phyloP scores from a whole-genome alignment of 1,284 basidiomycete genomes.

The Ganoderma multipileum region DNA sequence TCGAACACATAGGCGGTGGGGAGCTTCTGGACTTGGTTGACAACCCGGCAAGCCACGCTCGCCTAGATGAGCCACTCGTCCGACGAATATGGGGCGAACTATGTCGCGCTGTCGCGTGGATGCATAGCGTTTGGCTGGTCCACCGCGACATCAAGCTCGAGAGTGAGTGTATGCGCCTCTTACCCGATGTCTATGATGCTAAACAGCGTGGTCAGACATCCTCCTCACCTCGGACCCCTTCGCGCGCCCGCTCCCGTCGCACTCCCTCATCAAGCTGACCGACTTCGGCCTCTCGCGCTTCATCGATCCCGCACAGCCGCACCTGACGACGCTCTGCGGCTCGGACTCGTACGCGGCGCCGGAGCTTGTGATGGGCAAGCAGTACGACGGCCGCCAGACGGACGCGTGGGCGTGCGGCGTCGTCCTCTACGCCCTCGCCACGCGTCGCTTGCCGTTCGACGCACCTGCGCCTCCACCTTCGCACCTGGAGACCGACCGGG shows the following conservation, averaged over 20 bases:
- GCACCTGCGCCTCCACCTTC: constrained; percentile 2
- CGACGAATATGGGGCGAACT: constrained; percentile 84
- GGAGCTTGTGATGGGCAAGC: constrained; percentile 75
- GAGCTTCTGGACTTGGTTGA: constrained; percentile 86
- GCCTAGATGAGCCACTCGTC: constrained; percentile 66
- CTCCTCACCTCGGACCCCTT: constrained; percentile 54
- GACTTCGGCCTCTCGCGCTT: constrained; percentile 93
- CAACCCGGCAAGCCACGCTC: constrained; percentile 58
- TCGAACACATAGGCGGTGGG: constrained; percentile 83
- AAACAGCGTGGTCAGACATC: constrained; percentile 49
- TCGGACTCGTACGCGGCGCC: constrained; percentile 93
- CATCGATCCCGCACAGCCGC: constrained; percentile 73
- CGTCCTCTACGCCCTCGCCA: constrained; percentile 84
- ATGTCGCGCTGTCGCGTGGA: constrained; percentile 84
- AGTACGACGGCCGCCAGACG: constrained; percentile 87
- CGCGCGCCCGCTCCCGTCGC: constrained; percentile 46
- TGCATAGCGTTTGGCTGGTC: constrained; percentile 88
- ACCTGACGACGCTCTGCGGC: constrained; percentile 88
- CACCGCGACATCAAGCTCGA: constrained; percentile 96
- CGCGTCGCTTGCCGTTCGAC: constrained; percentile 79
- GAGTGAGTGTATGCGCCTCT: constrained; percentile 61
- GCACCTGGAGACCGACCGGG: constrained; percentile 21
- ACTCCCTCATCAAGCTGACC: constrained; percentile 84
- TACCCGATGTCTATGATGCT: background rate
- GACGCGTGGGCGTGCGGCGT: constrained; percentile 94